These are phyloP conservation scores for Asclepias syriaca DNA, from an alignment of 257 asterid species.

Conservation along the genomic window DNA sequence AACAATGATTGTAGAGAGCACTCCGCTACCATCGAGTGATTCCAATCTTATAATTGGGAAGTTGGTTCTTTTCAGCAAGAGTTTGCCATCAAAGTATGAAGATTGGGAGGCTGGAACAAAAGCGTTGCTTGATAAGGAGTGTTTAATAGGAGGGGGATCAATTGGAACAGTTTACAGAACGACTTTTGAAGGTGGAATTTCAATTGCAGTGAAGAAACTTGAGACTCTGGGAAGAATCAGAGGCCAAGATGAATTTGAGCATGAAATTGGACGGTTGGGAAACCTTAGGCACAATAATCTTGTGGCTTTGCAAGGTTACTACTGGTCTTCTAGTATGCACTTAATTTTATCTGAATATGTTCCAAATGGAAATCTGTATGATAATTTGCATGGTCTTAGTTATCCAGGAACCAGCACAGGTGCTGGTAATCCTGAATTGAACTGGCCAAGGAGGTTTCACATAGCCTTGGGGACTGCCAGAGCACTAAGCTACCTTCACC, in stretches of 20 bases:
- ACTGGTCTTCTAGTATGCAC: constrained; percentile 90
- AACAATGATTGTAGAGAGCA: constrained; percentile 53
- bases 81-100: constrained; percentile 80
- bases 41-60: constrained; percentile 83
- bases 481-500: constrained; percentile 81
- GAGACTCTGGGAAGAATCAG: constrained; percentile 74
- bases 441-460: constrained; percentile 72
- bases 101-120: constrained; percentile 96
- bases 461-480: constrained; percentile 78
- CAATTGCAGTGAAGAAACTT: constrained; percentile 83
- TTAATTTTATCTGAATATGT: constrained; percentile 62
- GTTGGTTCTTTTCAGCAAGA: constrained; percentile 75
- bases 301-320: constrained; percentile 74
- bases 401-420: constrained; percentile 66
- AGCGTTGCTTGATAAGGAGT: constrained; percentile 86
- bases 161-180: constrained; percentile 80
- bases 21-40: constrained; percentile 65
- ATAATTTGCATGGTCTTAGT: constrained; percentile 59
- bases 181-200: constrained; percentile 65
- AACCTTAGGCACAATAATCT: constrained; percentile 62
- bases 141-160: constrained; percentile 82
- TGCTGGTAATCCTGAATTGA: constrained; percentile 57
- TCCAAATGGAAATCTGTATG: constrained; percentile 65
- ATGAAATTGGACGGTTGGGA: constrained; percentile 71
- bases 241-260: constrained; percentile 87